These are phyloP conservation scores for Acacia acuminata DNA, from an alignment of 306 rosid genomes.

Conservation along the genomic window DNA sequence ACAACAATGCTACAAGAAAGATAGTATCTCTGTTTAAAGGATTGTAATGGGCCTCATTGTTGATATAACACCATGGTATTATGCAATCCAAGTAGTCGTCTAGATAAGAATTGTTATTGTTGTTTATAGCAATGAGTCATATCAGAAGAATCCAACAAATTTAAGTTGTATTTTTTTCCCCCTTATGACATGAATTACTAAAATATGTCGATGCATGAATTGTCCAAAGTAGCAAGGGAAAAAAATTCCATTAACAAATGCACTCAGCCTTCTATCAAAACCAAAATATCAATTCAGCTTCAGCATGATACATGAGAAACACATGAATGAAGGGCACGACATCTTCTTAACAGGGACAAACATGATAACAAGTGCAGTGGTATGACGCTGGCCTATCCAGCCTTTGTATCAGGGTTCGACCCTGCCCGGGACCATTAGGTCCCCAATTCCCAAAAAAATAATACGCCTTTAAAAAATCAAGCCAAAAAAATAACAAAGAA, in stretches of 20 bases:
- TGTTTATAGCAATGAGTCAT: neutral
- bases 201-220: neutral
- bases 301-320: neutral
- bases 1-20: neutral
- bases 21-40: neutral
- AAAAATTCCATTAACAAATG: neutral
- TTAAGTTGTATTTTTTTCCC: too few relatives aligned
- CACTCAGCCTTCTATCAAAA: neutral
- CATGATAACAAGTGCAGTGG: neutral
- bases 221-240: neutral
- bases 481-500: neutral
- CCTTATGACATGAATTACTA: conserved; percentile 5
- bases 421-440: too few relatives aligned
- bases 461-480: neutral
- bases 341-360: neutral
- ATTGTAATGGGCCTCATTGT: neutral
- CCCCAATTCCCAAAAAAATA: too few relatives aligned
- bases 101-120: neutral
- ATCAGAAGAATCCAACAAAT: conserved; percentile 12
- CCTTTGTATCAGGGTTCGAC: too few relatives aligned
- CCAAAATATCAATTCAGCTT: neutral
- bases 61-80: neutral
- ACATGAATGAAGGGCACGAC: neutral
- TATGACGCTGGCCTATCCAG: too few relatives aligned
- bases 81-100: neutral